phyloP scores from a whole-genome alignment of 352 stramenopile species.

The Globisporangium nodosum region DNA sequence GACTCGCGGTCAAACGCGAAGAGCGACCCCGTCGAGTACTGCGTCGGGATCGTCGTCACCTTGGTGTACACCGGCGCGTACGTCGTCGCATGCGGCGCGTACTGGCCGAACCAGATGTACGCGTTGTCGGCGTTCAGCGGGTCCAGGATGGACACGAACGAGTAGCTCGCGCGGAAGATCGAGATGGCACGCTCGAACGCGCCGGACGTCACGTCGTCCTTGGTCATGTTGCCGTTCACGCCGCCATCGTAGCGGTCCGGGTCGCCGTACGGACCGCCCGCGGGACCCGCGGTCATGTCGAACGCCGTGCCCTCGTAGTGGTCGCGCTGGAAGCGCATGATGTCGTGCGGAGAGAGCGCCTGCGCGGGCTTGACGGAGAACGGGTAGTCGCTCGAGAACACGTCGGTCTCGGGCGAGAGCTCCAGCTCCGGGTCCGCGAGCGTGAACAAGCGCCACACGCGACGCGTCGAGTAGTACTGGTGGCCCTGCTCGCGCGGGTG shows the following conservation, averaged over 20 bases:
- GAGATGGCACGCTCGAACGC: slow-evolving; percentile 91
- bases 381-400: slow-evolving; percentile 77
- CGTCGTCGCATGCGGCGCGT: slow-evolving; percentile 79
- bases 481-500: slow-evolving; percentile 49
- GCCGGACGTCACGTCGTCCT: slow-evolving; percentile 42
- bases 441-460: slow-evolving; percentile 89
- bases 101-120: slow-evolving; percentile 87
- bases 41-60: slow-evolving; percentile 35
- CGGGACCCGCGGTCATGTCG: slow-evolving; percentile 77
- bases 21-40: slow-evolving; percentile 53
- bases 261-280: slow-evolving; percentile 86
- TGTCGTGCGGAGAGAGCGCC: slow-evolving; percentile 67
- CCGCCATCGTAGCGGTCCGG: slow-evolving; percentile 85
- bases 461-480: slow-evolving; percentile 83
- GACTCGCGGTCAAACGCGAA: slow-evolving; percentile 55
- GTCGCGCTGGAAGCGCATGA: slow-evolving; percentile 90
- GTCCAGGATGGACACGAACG: slow-evolving; percentile 71
- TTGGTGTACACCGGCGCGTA: slow-evolving; percentile 89
- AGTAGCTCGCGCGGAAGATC: slow-evolving; percentile 91
- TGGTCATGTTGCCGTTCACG: slow-evolving; percentile 37
- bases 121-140: slow-evolving; percentile 49
- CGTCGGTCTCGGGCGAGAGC: slow-evolving; percentile 70
- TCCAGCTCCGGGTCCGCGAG: slow-evolving; percentile 64
- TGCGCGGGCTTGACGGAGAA: slow-evolving; percentile 70
- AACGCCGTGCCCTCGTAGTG: slow-evolving; percentile 93